Base-by-base conservation (phyloP, 108 stramenopile species). In the Skeletonema menzelii region DNA sequence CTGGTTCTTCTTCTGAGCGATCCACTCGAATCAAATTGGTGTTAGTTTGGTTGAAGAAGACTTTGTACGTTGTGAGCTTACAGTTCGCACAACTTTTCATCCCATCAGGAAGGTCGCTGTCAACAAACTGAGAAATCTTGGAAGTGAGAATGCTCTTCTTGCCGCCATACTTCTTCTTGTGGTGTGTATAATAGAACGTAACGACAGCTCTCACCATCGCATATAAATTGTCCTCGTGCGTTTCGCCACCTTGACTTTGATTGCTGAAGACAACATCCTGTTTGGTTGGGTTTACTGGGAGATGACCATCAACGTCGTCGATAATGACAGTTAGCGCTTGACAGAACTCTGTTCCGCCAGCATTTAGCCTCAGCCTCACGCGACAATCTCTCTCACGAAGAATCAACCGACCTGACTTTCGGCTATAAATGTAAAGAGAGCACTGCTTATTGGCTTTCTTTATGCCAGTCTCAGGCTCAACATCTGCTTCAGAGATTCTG, bases 201-300 rank as follows among this genome's bases (percentile, higher is more conserved):
- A 68, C 67, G 3, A 68, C 22, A 30, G 27, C 55, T 31, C 56
- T 38, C 8, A 68, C 31, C 19, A 68, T 49, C 14, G 53, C 32
- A 20, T 68, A 56, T 26, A 68, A 49, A 32, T 68, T 68, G 10
- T 68, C 28, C 67, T 68, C 26, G 47, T 57, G 67, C 20, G 59
- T 59, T 28, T 46, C 64, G 12, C 44, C 27, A 1, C 67, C 67
- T 37, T 68, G 31, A 27, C 47, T 49, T 32, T 68, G 56, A 34
- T 68, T 55, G 35, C 56, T 49, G 57, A 68, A 68, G n/a, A 49
- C 67, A 1, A 68, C 56, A 44, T 83, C 87, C 49, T 89, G 86
- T 49, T 89, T 89, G 61, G 86, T 89, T 12, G 88, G 86, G 55
- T 85, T 82, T 8, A 87, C 46, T 0, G 88, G 88, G 1, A 89